phyloP scores from a whole-genome alignment of 176 grass and related monocot genomes.

The Carex myosuroides region DNA sequence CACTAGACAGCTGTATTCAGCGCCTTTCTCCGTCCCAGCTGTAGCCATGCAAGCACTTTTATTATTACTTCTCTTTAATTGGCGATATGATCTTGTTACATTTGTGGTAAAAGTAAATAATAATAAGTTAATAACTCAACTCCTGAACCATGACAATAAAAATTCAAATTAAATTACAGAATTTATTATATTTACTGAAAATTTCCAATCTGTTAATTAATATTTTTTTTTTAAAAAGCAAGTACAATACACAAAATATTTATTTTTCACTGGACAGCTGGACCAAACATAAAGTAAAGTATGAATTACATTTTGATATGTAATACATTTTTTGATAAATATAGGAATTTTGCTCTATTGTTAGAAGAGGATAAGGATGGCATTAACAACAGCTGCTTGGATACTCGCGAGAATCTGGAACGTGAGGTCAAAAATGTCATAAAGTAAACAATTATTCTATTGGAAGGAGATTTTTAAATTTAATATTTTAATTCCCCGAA shows the following conservation, averaged over 20 bases:
- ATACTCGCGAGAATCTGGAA: constrained; percentile 14
- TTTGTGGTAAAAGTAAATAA: background rate
- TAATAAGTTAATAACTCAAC: background rate
- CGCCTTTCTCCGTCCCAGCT: constrained; percentile 45
- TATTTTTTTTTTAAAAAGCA: no score
- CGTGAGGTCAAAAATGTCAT: constrained; percentile 14
- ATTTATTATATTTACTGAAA: no score
- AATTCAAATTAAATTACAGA: background rate
- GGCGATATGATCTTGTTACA: background rate
- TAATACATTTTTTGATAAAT: no score
- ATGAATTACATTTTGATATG: no score
- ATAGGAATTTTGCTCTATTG: no score
- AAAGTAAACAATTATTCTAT: constrained; percentile 14
- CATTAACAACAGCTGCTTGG: background rate
- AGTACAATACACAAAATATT: no score
- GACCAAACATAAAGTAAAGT: no score
- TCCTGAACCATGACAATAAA: background rate
- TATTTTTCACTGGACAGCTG: no score
- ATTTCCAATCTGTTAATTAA: no score
- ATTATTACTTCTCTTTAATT: constrained; percentile 1
- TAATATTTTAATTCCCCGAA: constrained; percentile 33
- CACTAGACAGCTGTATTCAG: constrained; percentile 55
- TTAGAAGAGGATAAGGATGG: constrained; percentile 10
- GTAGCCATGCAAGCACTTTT: constrained; percentile 19
- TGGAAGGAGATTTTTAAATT: background rate